phyloP scores from a whole-genome alignment of 1,284 basidiomycete species.

The Ganoderma leucocontextum region DNA sequence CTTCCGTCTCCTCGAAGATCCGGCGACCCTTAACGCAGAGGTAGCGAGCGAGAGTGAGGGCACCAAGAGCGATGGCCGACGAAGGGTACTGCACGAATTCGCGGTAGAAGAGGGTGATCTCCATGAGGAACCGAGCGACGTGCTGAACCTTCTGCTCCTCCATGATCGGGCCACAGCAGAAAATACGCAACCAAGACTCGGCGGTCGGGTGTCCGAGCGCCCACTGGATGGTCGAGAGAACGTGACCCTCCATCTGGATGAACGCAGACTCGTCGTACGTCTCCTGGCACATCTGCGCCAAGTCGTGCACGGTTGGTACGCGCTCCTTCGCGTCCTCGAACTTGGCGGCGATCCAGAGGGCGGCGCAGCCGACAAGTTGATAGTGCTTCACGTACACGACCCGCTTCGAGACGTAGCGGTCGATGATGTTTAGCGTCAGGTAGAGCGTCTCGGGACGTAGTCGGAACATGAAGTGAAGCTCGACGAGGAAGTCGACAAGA shows the following conservation, averaged over 20 bases:
- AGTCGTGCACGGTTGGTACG: slow-evolving; percentile 93
- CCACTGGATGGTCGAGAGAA: slow-evolving; percentile 97
- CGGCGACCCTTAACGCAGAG: slow-evolving; percentile 83
- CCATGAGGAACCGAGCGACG: slow-evolving; percentile 97
- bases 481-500: slow-evolving; percentile 98
- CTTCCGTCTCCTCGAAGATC: slow-evolving; percentile 82
- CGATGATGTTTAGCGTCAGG: slow-evolving; percentile 98
- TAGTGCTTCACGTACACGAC: slow-evolving; percentile 99
- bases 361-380: slow-evolving; percentile 98
- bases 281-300: slow-evolving; percentile 93
- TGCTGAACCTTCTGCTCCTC: slow-evolving; percentile 93
- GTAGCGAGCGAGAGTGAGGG: slow-evolving; percentile 89
- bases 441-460: slow-evolving; percentile 98
- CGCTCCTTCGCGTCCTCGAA: slow-evolving; percentile 99
- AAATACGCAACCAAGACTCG: slow-evolving; percentile 93
- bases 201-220: slow-evolving; percentile 97
- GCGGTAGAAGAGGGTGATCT: slow-evolving; percentile 96
- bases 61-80: slow-evolving; percentile 88
- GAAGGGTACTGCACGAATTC: slow-evolving; percentile 91
- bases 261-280: slow-evolving; percentile 97
- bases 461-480: slow-evolving; percentile 97
- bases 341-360: slow-evolving; percentile 99
- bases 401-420: slow-evolving; percentile 98
- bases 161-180: slow-evolving; percentile 73
- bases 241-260: slow-evolving; percentile 97